Evolutionary conservation across 1,284 basidiomycete genomes (phyloP).

Genomic region (Ganoderma sinense): DNA sequence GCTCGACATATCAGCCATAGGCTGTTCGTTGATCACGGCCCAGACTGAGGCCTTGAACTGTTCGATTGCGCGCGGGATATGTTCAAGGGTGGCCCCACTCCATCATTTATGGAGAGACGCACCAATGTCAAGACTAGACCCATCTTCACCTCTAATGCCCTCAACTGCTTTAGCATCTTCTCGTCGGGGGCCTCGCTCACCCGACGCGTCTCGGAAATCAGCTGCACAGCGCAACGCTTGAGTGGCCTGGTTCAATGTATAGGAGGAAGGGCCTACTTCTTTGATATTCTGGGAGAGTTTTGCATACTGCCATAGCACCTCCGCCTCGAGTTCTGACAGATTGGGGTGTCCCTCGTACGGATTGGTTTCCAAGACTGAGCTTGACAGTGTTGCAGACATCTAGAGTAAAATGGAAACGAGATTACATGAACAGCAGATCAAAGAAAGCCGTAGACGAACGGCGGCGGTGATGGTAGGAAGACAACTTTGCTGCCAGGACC

Average conservation of each 20-base stretch:
- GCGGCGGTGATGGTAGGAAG: no score
- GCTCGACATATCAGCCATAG: slow-evolving; percentile 54
- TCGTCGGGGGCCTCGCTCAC: slow-evolving; percentile 78
- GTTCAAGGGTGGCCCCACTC: background rate
- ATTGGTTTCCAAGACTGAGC: slow-evolving; percentile 62
- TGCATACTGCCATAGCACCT: slow-evolving; percentile 69
- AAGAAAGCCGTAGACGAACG: background rate
- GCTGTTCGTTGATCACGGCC: slow-evolving; percentile 91
- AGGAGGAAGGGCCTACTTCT: slow-evolving; percentile 47
- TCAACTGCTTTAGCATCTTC: slow-evolving; percentile 77
- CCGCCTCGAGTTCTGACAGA: slow-evolving; percentile 57
- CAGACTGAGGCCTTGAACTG: slow-evolving; percentile 96
- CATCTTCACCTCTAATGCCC: slow-evolving; percentile 93
- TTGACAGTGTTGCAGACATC: slow-evolving; percentile 35
- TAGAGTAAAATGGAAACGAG: background rate
- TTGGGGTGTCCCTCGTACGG: slow-evolving; percentile 74
- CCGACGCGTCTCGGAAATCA: slow-evolving; percentile 63
- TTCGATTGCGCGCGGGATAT: background rate
- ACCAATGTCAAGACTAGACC: slow-evolving; percentile 91
- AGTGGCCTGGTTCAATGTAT: background rate
- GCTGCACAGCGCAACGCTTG: slow-evolving; percentile 42
- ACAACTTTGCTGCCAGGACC: background rate
- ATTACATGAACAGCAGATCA: background rate
- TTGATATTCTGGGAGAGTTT: slow-evolving; percentile 63
- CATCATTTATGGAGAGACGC: slow-evolving; percentile 36